Conservation (phyloP, 2,329 filamentous ascomycete species). For the Boeremia lycopersici region DNA sequence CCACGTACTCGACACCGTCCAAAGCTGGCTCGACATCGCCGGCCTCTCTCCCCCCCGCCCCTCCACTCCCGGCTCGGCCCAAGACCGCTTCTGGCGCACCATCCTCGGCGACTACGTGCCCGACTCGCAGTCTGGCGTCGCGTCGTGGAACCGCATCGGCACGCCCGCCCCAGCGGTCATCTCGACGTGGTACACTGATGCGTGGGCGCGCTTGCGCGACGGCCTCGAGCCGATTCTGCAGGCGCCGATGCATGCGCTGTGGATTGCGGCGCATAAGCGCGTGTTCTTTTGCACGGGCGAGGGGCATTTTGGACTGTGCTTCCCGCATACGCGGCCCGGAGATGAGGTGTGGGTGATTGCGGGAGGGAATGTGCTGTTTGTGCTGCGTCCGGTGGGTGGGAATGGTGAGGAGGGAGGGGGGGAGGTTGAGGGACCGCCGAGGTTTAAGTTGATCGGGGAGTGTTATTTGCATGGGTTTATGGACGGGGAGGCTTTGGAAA, state of each 20-base stretch:
- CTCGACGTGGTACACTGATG: not conserved
- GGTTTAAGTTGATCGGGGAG: not conserved
- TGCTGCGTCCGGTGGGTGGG: not conserved
- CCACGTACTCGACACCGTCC: not conserved
- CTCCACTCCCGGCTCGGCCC: not conserved
- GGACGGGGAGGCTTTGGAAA: slow-evolving; percentile 1
- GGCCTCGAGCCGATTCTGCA: not conserved
- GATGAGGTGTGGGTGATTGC: slow-evolving; percentile 11
- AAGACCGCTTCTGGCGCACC: slow-evolving; percentile 4
- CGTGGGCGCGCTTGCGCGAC: not conserved
- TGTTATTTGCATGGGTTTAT: slow-evolving; percentile 4
- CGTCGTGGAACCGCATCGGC: not conserved
- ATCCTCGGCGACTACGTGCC: not conserved
- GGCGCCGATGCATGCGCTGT: not conserved
- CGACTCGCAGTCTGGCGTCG: not conserved
- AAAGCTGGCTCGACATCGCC: not conserved
- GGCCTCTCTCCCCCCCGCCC: not conserved
- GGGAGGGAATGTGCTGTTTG: slow-evolving; percentile 1
- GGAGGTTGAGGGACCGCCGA: no score
- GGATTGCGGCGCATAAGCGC: not conserved
- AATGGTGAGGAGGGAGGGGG: not conserved
- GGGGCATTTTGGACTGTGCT: not conserved
- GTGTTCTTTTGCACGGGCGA: not conserved
- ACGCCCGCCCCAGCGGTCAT: not conserved
- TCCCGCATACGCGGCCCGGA: not conserved